Base-by-base conservation (phyloP, 2,329 filamentous ascomycete genomes). In the Colletotrichum acutatum region DNA sequence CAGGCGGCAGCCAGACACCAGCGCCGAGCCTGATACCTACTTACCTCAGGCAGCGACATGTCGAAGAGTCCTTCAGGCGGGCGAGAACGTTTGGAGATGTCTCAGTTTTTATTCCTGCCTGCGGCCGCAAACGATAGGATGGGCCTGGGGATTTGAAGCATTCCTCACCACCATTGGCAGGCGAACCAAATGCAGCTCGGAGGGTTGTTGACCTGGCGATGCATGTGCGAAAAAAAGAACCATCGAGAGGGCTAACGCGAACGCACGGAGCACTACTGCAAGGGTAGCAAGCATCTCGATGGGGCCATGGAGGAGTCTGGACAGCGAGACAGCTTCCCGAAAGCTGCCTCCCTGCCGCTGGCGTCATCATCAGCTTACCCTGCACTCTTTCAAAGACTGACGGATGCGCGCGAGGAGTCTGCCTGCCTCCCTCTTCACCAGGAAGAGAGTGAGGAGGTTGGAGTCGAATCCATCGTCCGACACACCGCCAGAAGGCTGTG, bases 351-450 rank as follows among this genome's bases (percentile, higher is more conserved):
- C 54, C 34, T 46, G 30, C 28, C 54, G 49, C 49, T 57, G 67
- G 49, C 56, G 66, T 73, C 71, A 73, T 73, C 61, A 56, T 65
- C 66, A 61, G 71, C 66, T 66, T 66, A 61, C 70, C 22, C 24
- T 59, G n/a, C 58, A 26, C 11, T 16, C 3, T n/a, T n/a, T 26
- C 22, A 34, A 26, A 53, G 14, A 14, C 12, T 14, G 9, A 19
- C 16, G 8, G 19, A 22, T 34, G 30, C 14, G 16, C 42, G 19
- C 42, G 30, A 26, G 22, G 46, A 34, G 14, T n/a, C 42, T 30
- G 26, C 22, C 37, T 19, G 37, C 37, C 34, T 46, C 7, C 42
- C 42, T 49, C 42, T 19, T 49, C 42, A 11, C 19, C 37, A 16
- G 37, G 37, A 22, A n/a, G 4, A 24, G 16, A 60, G 58, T 46